A percentile compares a stretch with the other conserved stretches of the same genome.
Evolutionary conservation across 1,284 basidiomycete genomes (phyloP).

Genomic region (Quambalaria eucalypti): DNA sequence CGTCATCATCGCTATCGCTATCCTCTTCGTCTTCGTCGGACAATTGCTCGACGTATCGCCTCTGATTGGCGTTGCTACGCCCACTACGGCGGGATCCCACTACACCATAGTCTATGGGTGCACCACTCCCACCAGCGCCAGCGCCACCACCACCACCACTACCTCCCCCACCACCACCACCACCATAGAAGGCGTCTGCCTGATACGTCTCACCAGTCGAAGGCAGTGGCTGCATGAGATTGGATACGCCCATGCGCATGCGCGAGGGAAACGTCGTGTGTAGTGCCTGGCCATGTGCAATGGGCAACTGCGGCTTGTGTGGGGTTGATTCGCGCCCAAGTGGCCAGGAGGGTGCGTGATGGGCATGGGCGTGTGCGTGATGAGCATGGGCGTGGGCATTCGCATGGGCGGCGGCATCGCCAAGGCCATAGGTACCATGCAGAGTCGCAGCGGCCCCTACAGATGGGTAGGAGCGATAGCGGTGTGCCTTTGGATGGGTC

Average conservation of each 20-base stretch:
- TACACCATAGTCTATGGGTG: not conserved
- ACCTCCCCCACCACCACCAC: too few relatives aligned
- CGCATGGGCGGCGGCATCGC: too few relatives aligned
- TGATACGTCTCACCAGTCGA: not conserved
- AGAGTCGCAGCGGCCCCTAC: too few relatives aligned
- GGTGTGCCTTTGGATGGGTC: too few relatives aligned
- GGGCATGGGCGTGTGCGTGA: too few relatives aligned
- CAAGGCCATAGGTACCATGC: too few relatives aligned
- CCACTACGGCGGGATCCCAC: conserved; percentile 1
- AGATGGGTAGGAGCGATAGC: too few relatives aligned
- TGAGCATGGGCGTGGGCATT: too few relatives aligned
- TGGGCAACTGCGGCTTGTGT: conserved; percentile 18
- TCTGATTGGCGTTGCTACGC: conserved; percentile 4
- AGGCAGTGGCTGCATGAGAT: conserved; percentile 78
- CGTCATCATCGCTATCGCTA: conserved; percentile 14
- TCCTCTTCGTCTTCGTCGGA: conserved; percentile 32
- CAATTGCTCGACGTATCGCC: conserved; percentile 25
- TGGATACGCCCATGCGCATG: conserved; percentile 80
- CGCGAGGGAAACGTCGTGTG: conserved; percentile 79
- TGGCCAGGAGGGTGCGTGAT: too few relatives aligned
- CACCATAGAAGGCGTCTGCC: conserved; percentile 2
- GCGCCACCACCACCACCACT: too few relatives aligned
- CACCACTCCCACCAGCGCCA: too few relatives aligned
- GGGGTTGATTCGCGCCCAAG: too few relatives aligned
- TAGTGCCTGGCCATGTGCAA: conserved; percentile 57